A percentile compares a stretch with the other conserved stretches of the same genome.
Conservation (phyloP, 176 grass and related monocot genomes). For the Phragmites australis region DNA sequence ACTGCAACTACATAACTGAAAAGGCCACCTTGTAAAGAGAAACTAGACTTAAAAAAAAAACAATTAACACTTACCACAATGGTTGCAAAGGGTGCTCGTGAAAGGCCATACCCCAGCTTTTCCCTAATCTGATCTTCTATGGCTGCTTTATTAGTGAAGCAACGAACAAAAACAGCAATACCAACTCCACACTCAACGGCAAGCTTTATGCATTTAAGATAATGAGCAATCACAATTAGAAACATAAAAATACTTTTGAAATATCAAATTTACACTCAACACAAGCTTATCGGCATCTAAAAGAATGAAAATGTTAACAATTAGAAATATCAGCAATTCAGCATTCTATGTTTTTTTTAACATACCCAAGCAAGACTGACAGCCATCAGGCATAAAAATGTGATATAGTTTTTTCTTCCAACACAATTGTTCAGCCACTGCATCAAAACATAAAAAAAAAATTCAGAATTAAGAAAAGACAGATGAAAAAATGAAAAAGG, state of each 20-base stretch:
- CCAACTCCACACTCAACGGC: constrained; percentile 84
- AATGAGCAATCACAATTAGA: constrained; percentile 26
- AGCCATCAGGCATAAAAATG: constrained; percentile 91
- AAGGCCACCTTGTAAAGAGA: neutral
- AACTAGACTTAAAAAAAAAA: constrained; percentile 1
- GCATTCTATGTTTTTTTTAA: neutral
- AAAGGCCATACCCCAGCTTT: constrained; percentile 95
- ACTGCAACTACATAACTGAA: constrained; percentile 1
- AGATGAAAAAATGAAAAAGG: neutral
- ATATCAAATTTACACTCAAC: constrained; percentile 43
- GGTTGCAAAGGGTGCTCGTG: constrained; percentile 79
- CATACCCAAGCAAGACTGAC: constrained; percentile 88
- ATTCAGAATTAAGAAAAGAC: neutral
- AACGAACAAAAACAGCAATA: constrained; percentile 87
- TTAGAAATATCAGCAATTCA: constrained; percentile 17
- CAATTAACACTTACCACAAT: constrained; percentile 63
- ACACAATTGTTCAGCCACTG: constrained; percentile 99
- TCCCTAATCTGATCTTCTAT: constrained; percentile 70
- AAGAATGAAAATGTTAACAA: neutral
- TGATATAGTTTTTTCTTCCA: constrained; percentile 86
- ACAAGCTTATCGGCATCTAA: constrained; percentile 5
- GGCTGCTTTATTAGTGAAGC: constrained; percentile 71
- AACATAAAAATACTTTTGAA: constrained; percentile 28
- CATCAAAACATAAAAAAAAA: constrained; percentile 30
- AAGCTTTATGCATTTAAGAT: constrained; percentile 43